Percentiles rank a stretch among this genome's conserved stretches.
Evolutionary conservation across 2,329 filamentous ascomycete species (phyloP).

Genomic region (Pestalotiopsis sp.): DNA sequence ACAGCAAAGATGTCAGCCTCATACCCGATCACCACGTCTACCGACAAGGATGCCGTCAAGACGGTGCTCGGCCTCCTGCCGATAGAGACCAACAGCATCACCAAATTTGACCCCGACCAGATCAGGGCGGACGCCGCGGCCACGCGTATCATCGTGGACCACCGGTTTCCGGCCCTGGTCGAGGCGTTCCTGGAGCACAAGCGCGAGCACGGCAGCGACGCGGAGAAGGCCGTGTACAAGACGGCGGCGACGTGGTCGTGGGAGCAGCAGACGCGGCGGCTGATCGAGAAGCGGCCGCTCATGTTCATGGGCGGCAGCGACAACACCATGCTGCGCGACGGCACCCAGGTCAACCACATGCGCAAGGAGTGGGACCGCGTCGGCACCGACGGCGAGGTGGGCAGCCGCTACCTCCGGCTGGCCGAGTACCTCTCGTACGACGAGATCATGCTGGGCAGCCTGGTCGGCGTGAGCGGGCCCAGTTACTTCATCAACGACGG

Average conservation of each 20-base stretch:
- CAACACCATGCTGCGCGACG: conserved; percentile 26
- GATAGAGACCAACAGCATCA: conserved; percentile 28
- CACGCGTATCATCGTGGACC: conserved; percentile 31
- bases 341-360: background rate
- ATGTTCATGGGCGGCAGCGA: conserved; percentile 25
- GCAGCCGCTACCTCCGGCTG: conserved; percentile 22
- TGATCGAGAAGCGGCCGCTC: conserved; percentile 29
- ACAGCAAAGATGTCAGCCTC: background rate
- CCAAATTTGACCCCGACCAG: conserved; percentile 21
- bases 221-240: conserved; percentile 25
- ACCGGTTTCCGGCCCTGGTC: conserved; percentile 27
- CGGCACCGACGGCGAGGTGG: conserved; percentile 23
- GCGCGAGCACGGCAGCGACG: conserved; percentile 22
- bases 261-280: conserved; percentile 25
- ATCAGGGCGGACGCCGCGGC: conserved; percentile 24
- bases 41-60: background rate
- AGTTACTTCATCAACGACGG: conserved; percentile 36
- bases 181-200: conserved; percentile 30
- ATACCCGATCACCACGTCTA: background rate
- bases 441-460: conserved; percentile 36
- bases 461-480: conserved; percentile 32
- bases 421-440: conserved; percentile 35
- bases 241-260: conserved; percentile 22
- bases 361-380: conserved; percentile 30
- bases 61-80: conserved; percentile 11